These are phyloP conservation scores for Fusarium virguliforme DNA, from an alignment of 2,329 filamentous ascomycete genomes.

Conservation along the genomic window DNA sequence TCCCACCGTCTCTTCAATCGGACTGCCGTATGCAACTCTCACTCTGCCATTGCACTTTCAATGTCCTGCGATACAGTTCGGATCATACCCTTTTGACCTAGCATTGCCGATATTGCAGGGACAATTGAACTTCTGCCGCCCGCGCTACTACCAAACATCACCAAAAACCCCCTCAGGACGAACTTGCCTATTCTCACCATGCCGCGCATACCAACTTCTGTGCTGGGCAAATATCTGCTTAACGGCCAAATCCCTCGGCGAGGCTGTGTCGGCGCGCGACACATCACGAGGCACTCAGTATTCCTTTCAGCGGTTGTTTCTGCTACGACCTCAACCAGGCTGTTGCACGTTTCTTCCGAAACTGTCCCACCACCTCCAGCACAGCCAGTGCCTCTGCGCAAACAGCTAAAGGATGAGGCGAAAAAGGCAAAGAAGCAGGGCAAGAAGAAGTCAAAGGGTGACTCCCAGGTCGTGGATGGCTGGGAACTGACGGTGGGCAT, in stretches of 20 bases:
- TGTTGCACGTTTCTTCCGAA: constrained; percentile 54
- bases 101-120: neutral
- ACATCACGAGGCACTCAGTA: constrained; percentile 35
- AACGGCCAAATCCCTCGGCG: constrained; percentile 60
- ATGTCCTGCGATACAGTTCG: neutral
- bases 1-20: constrained; percentile 7
- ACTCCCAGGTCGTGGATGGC: constrained; percentile 70
- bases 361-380: constrained; percentile 40
- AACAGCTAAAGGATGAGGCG: constrained; percentile 79
- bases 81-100: neutral
- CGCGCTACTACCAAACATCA: neutral
- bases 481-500: constrained; percentile 98
- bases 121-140: neutral
- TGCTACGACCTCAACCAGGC: constrained; percentile 41
- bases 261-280: constrained; percentile 58
- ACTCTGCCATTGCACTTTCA: constrained; percentile 10
- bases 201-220: constrained; percentile 61
- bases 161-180: neutral
- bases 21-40: constrained; percentile 15
- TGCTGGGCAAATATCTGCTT: constrained; percentile 67
- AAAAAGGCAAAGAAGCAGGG: constrained; percentile 80
- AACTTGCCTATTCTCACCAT: constrained; percentile 52
- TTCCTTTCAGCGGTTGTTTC: constrained; percentile 31
- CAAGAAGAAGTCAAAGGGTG: constrained; percentile 63
- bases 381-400: constrained; percentile 71